These are phyloP conservation scores for Leccinum angustisporum DNA, from an alignment of 1,284 basidiomycete genomes.

Conservation along the genomic window DNA sequence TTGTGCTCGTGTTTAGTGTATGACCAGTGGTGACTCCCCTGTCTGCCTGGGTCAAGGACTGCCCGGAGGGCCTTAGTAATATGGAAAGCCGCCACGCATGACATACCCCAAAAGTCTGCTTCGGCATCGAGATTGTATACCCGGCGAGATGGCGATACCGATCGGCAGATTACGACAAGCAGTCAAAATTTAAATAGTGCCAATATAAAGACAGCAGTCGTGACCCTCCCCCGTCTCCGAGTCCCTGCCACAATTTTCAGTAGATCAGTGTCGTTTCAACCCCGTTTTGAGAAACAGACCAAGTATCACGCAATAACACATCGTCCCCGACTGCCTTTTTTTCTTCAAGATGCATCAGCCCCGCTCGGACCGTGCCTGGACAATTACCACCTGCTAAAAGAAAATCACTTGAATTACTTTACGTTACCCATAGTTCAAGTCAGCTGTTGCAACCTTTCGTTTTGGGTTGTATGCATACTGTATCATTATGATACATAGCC, in stretches of 20 bases:
- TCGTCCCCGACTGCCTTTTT: not conserved
- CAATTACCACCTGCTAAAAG: conserved; percentile 3
- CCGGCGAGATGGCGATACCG: not conserved
- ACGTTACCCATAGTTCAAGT: conserved; percentile 11
- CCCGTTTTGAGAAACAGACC: not conserved
- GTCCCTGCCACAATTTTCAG: not conserved
- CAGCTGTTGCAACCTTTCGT: not conserved
- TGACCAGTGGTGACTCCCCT: no score
- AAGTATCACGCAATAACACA: no score
- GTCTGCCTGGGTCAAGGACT: no score
- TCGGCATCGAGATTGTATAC: not conserved
- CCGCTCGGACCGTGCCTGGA: conserved; percentile 1
- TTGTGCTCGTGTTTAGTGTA: no score
- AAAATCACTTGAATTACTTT: not conserved
- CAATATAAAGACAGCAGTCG: not conserved
- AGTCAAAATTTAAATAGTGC: not conserved
- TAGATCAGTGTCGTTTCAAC: not conserved
- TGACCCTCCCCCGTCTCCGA: not conserved
- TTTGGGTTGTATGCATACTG: not conserved
- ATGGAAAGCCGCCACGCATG: not conserved
- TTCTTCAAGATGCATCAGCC: not conserved
- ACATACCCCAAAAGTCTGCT: conserved; percentile 13
- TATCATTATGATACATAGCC: conserved; percentile 1
- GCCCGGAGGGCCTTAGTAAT: not conserved
- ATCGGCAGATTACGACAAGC: conserved; percentile 7